Evolutionary conservation across 164 flowering plant genomes (phyloP).

Genomic region (Piper betle): DNA sequence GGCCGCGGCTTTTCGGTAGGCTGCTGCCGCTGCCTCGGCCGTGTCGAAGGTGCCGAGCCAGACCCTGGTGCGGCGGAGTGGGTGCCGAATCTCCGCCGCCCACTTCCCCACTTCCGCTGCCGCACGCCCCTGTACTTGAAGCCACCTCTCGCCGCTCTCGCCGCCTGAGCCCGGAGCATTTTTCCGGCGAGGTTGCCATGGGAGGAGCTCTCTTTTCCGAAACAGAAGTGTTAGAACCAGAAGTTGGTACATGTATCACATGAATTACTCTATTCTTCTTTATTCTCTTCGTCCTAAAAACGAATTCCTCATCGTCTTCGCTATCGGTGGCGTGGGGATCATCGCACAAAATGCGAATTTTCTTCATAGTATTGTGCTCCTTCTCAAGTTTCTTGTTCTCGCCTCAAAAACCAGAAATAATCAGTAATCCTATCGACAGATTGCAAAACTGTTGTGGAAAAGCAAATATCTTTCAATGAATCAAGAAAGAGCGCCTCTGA

Average conservation of each 20-base stretch:
- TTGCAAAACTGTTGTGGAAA: not conserved
- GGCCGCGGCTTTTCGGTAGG: slow-evolving; percentile 38
- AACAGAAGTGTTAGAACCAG: not conserved
- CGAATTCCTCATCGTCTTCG: slow-evolving; percentile 59
- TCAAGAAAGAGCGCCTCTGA: slow-evolving; percentile 52
- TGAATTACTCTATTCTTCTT: slow-evolving; percentile 26
- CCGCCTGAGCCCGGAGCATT: slow-evolving; percentile 14
- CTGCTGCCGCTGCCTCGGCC: slow-evolving; percentile 66
- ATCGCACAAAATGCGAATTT: slow-evolving; percentile 41
- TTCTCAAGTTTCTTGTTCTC: slow-evolving; percentile 14
- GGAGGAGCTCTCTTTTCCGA: slow-evolving; percentile 36
- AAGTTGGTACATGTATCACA: slow-evolving; percentile 32
- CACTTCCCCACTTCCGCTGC: slow-evolving; percentile 90
- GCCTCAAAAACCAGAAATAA: too few species aligned
- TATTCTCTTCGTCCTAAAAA: not conserved
- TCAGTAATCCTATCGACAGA: too few species aligned
- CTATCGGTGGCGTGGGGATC: slow-evolving; percentile 83
- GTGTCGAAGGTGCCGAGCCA: slow-evolving; percentile 87
- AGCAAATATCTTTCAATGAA: not conserved
- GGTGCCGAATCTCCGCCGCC: slow-evolving; percentile 94
- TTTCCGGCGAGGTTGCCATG: slow-evolving; percentile 30
- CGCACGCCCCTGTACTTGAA: slow-evolving; percentile 58
- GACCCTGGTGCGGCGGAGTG: slow-evolving; percentile 32
- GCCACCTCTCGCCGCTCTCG: slow-evolving; percentile 6
- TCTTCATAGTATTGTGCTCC: slow-evolving; percentile 20